Conservation (phyloP, 2,329 filamentous ascomycete genomes). For the Colletotrichum agaves region DNA sequence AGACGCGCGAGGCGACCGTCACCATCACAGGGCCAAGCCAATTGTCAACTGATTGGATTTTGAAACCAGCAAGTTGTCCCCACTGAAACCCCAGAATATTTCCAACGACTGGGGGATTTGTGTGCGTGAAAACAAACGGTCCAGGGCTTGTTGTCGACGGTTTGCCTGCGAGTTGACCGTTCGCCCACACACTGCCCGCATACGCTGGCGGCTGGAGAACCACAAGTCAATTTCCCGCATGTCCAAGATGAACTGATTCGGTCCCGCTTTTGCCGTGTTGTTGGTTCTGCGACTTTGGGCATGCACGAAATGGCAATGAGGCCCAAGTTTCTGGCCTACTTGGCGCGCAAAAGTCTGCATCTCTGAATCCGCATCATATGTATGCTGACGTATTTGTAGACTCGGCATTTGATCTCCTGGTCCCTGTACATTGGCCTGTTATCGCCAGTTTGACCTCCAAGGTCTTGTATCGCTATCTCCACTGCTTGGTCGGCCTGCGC, state of each 20-base stretch:
- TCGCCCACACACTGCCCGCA: conserved; percentile 15
- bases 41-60: neutral
- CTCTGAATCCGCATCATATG: neutral
- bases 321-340: conserved; percentile 21
- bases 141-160: neutral
- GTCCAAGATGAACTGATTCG: conserved; percentile 20
- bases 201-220: conserved; percentile 4
- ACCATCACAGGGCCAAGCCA: conserved; percentile 17
- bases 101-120: neutral
- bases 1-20: conserved; percentile 11
- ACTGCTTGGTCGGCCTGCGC: neutral
- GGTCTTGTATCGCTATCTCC: neutral
- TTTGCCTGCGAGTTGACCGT: neutral
- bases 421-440: neutral
- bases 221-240: conserved; percentile 5
- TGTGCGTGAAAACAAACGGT: conserved; percentile 10
- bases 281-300: neutral
- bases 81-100: conserved; percentile 2
- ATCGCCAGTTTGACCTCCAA: neutral
- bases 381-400: conserved; percentile 20
- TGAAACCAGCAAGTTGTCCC: neutral
- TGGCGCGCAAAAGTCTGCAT: conserved; percentile 16
- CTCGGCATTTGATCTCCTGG: neutral
- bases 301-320: conserved; percentile 16
- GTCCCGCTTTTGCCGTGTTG: conserved; percentile 19